These are phyloP conservation scores for Aspergillus sparsus DNA, from an alignment of 495 filamentous ascomycete genomes.

Conservation along the genomic window DNA sequence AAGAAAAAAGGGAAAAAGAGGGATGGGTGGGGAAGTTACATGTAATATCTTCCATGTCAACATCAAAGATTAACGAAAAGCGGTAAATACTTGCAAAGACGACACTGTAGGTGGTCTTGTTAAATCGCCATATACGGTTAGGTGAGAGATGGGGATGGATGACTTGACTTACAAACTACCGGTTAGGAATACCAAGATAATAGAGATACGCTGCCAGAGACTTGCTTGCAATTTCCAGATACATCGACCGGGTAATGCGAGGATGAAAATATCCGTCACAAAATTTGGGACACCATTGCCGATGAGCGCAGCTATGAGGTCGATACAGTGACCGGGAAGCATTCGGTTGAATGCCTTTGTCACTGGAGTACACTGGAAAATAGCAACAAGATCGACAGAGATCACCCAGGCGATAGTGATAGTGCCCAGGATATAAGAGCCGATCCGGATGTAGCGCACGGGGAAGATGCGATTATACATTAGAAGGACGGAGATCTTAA, in stretches of 20 bases:
- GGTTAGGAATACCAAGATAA: conserved; percentile 10
- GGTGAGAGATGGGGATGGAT: not conserved
- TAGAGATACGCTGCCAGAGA: conserved; percentile 7
- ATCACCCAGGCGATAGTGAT: conserved; percentile 20
- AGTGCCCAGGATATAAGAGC: conserved; percentile 9
- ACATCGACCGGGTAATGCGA: conserved; percentile 6
- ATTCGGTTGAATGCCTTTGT: conserved; percentile 5
- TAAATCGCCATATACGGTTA: too few species aligned
- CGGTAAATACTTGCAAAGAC: conserved; percentile 26
- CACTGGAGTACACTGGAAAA: conserved; percentile 18
- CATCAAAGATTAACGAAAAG: conserved; percentile 21
- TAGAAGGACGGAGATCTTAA: conserved; percentile 16
- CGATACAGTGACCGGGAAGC: conserved; percentile 12
- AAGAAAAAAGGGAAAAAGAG: too few species aligned
- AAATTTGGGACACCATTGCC: conserved; percentile 18
- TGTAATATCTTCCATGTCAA: conserved; percentile 19
- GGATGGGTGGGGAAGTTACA: conserved; percentile 2
- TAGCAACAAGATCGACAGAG: conserved; percentile 17
- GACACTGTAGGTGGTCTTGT: conserved; percentile 10
- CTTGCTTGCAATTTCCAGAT: conserved; percentile 16
- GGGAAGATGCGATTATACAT: conserved; percentile 20
- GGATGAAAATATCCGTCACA: conserved; percentile 14
- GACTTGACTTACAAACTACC: conserved; percentile 12
- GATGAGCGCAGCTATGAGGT: conserved; percentile 12
- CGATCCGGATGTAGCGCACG: conserved; percentile 9